Evolutionary conservation across 1,284 basidiomycete genomes (phyloP).

Genomic region (Acaromyces ingoldii): DNA sequence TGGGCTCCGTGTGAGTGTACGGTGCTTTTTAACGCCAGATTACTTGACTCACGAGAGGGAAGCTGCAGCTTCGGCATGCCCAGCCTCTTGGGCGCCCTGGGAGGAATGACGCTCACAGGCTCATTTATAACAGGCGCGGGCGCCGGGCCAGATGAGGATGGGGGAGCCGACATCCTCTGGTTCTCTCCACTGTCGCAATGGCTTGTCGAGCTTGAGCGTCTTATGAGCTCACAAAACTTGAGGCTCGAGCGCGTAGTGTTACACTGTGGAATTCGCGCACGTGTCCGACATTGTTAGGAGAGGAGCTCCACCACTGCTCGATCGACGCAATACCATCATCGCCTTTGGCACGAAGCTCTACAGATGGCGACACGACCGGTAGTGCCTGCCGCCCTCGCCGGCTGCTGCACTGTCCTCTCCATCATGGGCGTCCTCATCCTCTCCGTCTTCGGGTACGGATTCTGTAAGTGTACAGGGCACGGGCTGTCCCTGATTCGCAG

Average conservation of each 20-base stretch:
- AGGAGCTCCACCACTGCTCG: too few species aligned
- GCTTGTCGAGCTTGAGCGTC: too few species aligned
- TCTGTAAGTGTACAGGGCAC: background rate
- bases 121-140: too few species aligned
- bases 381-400: conserved; percentile 37
- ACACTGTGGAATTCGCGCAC: too few species aligned
- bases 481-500: background rate
- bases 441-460: conserved; percentile 46
- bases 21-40: background rate
- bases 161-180: too few species aligned
- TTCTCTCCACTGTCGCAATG: too few species aligned
- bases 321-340: too few species aligned
- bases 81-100: conserved; percentile 33
- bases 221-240: too few species aligned
- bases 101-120: conserved; percentile 34
- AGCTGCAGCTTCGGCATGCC: conserved; percentile 44
- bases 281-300: too few species aligned
- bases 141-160: too few species aligned
- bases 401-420: conserved; percentile 58
- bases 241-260: too few species aligned
- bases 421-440: conserved; percentile 58
- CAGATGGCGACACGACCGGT: conserved; percentile 6
- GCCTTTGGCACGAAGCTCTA: background rate
- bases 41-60: conserved; percentile 4
- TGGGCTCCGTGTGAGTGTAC: background rate